A percentile compares a stretch with the other conserved stretches of the same genome.
phyloP scores from a whole-genome alignment of 306 rosid genomes.

The Trifolium repens region DNA sequence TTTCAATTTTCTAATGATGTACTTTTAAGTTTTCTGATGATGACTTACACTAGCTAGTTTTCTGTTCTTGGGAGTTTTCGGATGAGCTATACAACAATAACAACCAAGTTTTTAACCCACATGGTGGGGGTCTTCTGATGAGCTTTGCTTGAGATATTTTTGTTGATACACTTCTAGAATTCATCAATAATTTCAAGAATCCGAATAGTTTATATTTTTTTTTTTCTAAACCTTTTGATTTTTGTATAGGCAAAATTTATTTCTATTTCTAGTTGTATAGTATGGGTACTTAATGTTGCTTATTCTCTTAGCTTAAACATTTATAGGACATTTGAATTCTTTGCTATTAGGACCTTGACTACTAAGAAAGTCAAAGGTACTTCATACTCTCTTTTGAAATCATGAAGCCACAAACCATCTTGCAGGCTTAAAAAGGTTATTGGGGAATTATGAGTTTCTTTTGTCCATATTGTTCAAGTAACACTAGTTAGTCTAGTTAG shows the following conservation, averaged over 20 bases:
- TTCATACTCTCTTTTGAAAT: too few species aligned
- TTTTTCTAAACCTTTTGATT: too few species aligned
- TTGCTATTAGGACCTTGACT: too few species aligned
- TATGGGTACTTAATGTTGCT: too few species aligned
- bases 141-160: neutral
- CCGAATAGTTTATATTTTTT: too few species aligned
- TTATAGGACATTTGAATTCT: too few species aligned
- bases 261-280: too few species aligned
- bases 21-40: neutral
- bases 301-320: too few species aligned
- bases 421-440: neutral
- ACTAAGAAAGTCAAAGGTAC: too few species aligned
- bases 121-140: neutral
- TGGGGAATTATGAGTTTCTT: conserved; percentile 28
- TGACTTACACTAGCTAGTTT: neutral
- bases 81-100: neutral
- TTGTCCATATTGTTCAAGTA: neutral
- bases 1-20: neutral
- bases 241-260: too few species aligned
- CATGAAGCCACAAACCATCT: too few species aligned
- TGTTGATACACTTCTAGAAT: neutral
- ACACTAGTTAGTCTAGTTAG: conserved; percentile 21
- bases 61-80: too few species aligned
- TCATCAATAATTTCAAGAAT: neutral
- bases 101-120: neutral